Evolutionary conservation across 2,329 filamentous ascomycete genomes (phyloP), one percentile per base, ranked within the genome.

Genomic region (Trichothecium sympodiale): DNA sequence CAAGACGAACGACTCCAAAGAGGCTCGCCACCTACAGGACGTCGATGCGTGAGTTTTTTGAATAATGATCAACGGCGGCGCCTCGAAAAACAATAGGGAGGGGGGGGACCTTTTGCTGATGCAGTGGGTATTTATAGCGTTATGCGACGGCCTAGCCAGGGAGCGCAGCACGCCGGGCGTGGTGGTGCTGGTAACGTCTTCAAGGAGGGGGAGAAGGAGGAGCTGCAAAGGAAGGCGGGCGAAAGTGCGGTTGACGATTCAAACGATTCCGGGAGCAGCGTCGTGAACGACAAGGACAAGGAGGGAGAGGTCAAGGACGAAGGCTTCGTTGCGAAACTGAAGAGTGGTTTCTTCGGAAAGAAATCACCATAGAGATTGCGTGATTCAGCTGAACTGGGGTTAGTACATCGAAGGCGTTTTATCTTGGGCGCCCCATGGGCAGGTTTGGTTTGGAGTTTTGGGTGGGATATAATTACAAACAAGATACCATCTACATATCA

Each of bases 21-120:
- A 84, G 53, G 85, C 88, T 26, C 80, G 88, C 43, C 69, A 76
- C 37, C 78, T 78, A 29, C 89, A 96, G 59, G 88, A 95, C 50
- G 84, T 95, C 41, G 76, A 80, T 40, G 74, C 76, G 74, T 78
- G 61, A 53, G 72, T 65, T 12, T 36, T 26, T 26, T 30, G 13
- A 3, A 14, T 31, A 14, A 16, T 34, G 10, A 5, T n/a, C n/a
- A n/a, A n/a, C n/a, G n/a, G n/a, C n/a, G n/a, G n/a, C n/a, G n/a
- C n/a, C n/a, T n/a, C n/a, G n/a, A n/a, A n/a, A n/a, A n/a, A n/a
- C n/a, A n/a, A n/a, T n/a, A n/a, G n/a, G n/a, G n/a, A n/a, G n/a
- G 16, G 30, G n/a, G 30, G 30, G n/a, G 12, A 18, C 36, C 33
- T 35, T 25, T 6, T 25, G 20, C 41, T 48, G 31, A 44, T 39